Evolutionary conservation across 371 early-diverging fungal genomes (phyloP), one percentile per base, ranked within the genome.

Genomic region (Mortierella sp.): DNA sequence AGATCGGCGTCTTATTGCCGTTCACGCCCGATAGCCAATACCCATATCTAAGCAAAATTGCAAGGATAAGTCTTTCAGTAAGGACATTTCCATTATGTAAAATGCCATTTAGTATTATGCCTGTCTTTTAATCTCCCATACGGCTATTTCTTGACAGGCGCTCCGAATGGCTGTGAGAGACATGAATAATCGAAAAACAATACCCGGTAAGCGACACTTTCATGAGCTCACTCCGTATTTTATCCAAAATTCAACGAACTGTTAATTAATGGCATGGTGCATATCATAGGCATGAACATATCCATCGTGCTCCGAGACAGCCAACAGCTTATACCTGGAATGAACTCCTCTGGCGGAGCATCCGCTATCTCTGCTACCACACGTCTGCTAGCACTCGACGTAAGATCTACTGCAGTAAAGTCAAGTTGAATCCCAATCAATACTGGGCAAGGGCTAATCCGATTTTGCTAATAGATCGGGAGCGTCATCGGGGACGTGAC

Each of bases 271-370:
- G n/a, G n/a, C n/a, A n/a, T n/a, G n/a, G n/a, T 14, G 23, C 21
- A 43, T 42, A 24, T n/a, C 30, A 15, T 46, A 73, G 75, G 75
- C n/a, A 60, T 73, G 68, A 73, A 73, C 19, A 28, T 73, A 8
- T 73, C 75, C 24, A 23, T 73, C 4, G 56, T 73, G 27, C 46
- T 73, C 5, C 52, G 75, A n/a, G 75, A 73, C 27, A 73, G 75
- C 26, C 68, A 68, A 23, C 64, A 63, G 41, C 50, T 27, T 21
- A 58, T 68, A 46, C 50, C 58, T 26, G 63, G 62, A 17, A 68
- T 60, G 19, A 64, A 68, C 44, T 32, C 37, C 9, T 57, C 64
- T n/a, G 75, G 68, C 3, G 60, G 50, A 12, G 75, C 75, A 15
- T 59, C 75, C 14, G 75, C 75, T 3, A 68, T 73, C 39, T 73